Evolutionary conservation across 345 rosid genomes (phyloP).

Genomic region (Eucalyptus shirleyi): DNA sequence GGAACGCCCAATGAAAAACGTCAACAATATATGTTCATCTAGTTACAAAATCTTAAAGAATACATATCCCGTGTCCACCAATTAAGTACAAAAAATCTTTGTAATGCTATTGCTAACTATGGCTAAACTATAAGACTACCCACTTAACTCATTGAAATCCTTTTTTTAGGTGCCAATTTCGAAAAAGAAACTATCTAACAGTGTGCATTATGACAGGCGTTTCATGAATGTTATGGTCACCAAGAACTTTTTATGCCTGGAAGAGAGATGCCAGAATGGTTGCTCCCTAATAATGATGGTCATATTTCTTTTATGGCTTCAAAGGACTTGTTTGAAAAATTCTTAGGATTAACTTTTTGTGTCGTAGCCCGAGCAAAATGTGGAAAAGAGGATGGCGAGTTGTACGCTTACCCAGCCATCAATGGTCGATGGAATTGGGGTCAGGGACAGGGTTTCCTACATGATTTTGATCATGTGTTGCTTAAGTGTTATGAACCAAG

Average conservation of each 20-base stretch:
- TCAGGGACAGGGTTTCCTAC: too few relatives aligned
- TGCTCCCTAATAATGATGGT: too few relatives aligned
- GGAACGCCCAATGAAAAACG: fast-evolving
- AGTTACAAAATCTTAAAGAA: not conserved
- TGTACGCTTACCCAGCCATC: too few relatives aligned
- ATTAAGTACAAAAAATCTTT: not conserved
- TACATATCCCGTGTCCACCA: fast-evolving
- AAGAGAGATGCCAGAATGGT: too few relatives aligned
- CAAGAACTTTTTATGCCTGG: fast-evolving
- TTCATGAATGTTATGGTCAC: too few relatives aligned
- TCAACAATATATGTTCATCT: not conserved
- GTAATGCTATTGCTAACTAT: not conserved
- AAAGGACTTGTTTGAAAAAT: too few relatives aligned
- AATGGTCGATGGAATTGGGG: too few relatives aligned
- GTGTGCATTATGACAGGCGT: too few relatives aligned
- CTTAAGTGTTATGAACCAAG: not conserved
- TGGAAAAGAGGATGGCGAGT: too few relatives aligned
- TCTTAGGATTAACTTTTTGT: too few relatives aligned
- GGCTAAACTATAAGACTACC: not conserved
- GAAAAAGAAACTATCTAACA: too few relatives aligned
- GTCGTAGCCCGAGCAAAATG: fast-evolving
- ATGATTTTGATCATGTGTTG: fast-evolving
- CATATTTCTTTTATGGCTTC: too few relatives aligned
- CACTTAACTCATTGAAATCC: not conserved
- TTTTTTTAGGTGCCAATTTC: not conserved